These are phyloP conservation scores for Paramecium pentaurelia DNA, from an alignment of 73 alveolate species.

Conservation along the genomic window DNA sequence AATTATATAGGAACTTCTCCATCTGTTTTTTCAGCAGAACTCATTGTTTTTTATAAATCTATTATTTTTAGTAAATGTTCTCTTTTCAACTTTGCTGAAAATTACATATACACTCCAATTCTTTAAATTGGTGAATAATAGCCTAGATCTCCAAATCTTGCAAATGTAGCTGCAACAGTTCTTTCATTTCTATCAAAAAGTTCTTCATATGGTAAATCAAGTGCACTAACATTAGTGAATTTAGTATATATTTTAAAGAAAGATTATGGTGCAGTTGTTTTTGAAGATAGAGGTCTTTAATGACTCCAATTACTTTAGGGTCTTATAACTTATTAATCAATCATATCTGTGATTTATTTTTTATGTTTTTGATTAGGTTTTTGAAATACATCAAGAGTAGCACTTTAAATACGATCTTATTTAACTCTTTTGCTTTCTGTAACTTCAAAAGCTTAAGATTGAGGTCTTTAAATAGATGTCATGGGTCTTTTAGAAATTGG, in stretches of 20 bases:
- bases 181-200: slow-evolving; percentile 95
- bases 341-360: neutral
- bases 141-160: slow-evolving; percentile 91
- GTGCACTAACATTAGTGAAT: slow-evolving; percentile 49
- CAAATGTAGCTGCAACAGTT: slow-evolving; percentile 94
- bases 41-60: slow-evolving; percentile 78
- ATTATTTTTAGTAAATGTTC: slow-evolving; percentile 87
- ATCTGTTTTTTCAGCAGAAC: slow-evolving; percentile 58
- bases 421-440: neutral
- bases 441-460: neutral
- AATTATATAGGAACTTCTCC: slow-evolving; percentile 65
- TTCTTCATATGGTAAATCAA: slow-evolving; percentile 83
- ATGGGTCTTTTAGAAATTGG: slow-evolving; percentile 1
- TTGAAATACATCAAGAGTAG: slow-evolving; percentile 3
- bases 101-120: slow-evolving; percentile 94
- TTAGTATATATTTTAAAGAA: slow-evolving; percentile 34
- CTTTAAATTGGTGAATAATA: slow-evolving; percentile 91
- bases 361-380: neutral
- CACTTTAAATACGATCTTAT: slow-evolving; percentile 12
- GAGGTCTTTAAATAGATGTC: slow-evolving; percentile 5
- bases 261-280: slow-evolving; percentile 13
- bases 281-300: slow-evolving; percentile 44
- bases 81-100: slow-evolving; percentile 81
- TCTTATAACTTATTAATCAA: neutral
- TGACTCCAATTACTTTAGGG: slow-evolving; percentile 42